Base-by-base conservation (phyloP, 1,284 basidiomycete genomes). In the Amylostereum areolatum region DNA sequence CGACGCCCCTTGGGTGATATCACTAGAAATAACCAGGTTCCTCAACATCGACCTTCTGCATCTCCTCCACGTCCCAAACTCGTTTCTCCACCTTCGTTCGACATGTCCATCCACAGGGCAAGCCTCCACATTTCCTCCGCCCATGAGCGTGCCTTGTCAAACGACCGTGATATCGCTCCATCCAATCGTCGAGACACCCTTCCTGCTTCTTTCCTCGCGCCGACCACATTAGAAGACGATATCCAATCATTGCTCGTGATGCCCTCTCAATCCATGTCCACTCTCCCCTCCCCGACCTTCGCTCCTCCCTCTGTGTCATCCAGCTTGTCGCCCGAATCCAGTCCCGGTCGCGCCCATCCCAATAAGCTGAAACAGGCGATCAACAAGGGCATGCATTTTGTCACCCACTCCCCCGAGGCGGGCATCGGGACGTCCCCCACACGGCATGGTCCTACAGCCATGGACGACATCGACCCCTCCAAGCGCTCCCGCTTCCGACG, bases 241-340 rank as follows among this genome's bases (percentile, higher is more conserved):
- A 35, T 35, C 34, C 9, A 35, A 35, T 35, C 34, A 7, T 29
- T 51, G 32, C 35, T 51, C 25, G 36, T 51, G 24, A 44, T 36
- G 30, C 51, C 42, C 18, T 47, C 49, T 28, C 45, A 35, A 10
- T 37, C 35, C 6, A 18, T 33, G 2, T 39, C 39, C 30, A 33
- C 42, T 9, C 45, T 42, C 7, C 32, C 54, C 8, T 28, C 44
- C 7, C 48, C 47, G 5, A 37, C 44, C 4, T 49, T 49, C 31
- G 47, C 47, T n/a, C 48, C 46, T 9, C 47, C 33, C 5, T 37
- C 39, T 11, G 9, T 29, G 27, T 34, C 46, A 5, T 31, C 48
- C 6, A 28, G 12, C 34, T 35, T 31, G 9, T 24, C 47, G 5
- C 52, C 45, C 5, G 52, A 51, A 45, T 49, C 42, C 3, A 53